Evolutionary conservation across 116 monocot genomes (phyloP).

Genomic region (Posidonia oceanica): DNA sequence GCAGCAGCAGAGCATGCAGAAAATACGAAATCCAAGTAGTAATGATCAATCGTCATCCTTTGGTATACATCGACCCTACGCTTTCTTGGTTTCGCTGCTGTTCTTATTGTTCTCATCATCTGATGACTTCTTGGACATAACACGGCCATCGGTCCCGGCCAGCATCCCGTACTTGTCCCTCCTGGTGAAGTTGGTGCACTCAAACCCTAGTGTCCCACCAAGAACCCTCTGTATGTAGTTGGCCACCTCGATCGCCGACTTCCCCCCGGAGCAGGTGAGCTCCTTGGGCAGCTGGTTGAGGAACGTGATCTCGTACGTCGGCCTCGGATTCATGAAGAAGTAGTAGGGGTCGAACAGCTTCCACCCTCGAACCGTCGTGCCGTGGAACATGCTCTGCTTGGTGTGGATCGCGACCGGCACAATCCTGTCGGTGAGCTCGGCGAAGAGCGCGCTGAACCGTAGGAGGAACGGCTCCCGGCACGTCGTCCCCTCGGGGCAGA

Average conservation of each 20-base stretch:
- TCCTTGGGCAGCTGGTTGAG: constrained; percentile 58
- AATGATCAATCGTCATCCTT: too few species aligned
- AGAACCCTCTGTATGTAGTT: constrained; percentile 69
- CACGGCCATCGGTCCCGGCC: constrained; percentile 73
- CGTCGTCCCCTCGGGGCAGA: constrained; percentile 50
- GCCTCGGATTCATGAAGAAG: constrained; percentile 93
- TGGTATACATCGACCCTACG: too few species aligned
- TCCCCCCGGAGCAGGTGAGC: constrained; percentile 61
- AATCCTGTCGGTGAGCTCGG: constrained; percentile 25
- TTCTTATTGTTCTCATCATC: background rate
- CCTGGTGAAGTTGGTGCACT: constrained; percentile 79
- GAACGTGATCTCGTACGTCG: constrained; percentile 89
- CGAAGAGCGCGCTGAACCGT: constrained; percentile 28
- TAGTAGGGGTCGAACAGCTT: constrained; percentile 85
- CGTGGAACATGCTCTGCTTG: constrained; percentile 80
- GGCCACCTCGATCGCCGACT: constrained; percentile 75
- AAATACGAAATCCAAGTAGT: too few species aligned
- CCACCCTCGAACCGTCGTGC: constrained; percentile 57
- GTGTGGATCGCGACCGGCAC: constrained; percentile 38
- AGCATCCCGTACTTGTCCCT: constrained; percentile 81
- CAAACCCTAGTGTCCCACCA: constrained; percentile 51
- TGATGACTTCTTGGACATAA: background rate
- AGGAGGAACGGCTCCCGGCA: constrained; percentile 46
- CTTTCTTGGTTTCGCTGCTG: too few species aligned
- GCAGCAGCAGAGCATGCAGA: too few species aligned